Evolutionary conservation across 1,139 yeast genomes (phyloP), one percentile per base, ranked within the genome.

Genomic region (Taiozyma sp.): DNA sequence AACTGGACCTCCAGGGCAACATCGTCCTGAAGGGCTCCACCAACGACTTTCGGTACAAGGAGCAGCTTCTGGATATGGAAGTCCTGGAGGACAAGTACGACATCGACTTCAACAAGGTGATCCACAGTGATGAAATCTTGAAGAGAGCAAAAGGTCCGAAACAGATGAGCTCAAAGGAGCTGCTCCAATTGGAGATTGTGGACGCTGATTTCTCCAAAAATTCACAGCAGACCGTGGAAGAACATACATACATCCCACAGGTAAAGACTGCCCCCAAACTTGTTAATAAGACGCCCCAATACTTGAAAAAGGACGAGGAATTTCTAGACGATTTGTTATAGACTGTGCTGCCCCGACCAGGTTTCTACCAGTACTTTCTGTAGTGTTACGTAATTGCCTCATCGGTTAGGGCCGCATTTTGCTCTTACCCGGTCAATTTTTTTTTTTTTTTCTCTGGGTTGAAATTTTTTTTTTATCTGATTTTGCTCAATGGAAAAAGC

Each of bases 31-130:
- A 46, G 19, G 50, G 54, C 6, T n/a, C 50, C 7, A 50, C 53
- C 2, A 60, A 60, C 21, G 53, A 41, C 6, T 60, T 60, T 55
- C 53, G 63, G 47, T 60, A 56, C 44, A 55, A 53, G 24, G 61
- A 54, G 14, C 57, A 54, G 4, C 32, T 58, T 6, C 40, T 43
- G 2, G 51, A 48, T 4, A 48, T 53, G 1, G 51, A 52, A n/a
- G 54, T 53, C 2, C 47, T 52, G 3, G 59, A 57, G 14, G 41
- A 37, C 14, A 37, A 37, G 24, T 49, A 52, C 19, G 46, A 47
- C 44, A 54, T 60, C 30, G 57, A 58, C 26, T 54, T 60, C 50
- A 56, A 52, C 40, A 52, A 50, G 34, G 49, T 56, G 26, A 43
- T 28, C 19, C 24, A 43, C 29, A n/a, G 39, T 16, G 46, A 42